phyloP scores from a whole-genome alignment of 2,329 filamentous ascomycete genomes.

The Sporothrix sp. region DNA sequence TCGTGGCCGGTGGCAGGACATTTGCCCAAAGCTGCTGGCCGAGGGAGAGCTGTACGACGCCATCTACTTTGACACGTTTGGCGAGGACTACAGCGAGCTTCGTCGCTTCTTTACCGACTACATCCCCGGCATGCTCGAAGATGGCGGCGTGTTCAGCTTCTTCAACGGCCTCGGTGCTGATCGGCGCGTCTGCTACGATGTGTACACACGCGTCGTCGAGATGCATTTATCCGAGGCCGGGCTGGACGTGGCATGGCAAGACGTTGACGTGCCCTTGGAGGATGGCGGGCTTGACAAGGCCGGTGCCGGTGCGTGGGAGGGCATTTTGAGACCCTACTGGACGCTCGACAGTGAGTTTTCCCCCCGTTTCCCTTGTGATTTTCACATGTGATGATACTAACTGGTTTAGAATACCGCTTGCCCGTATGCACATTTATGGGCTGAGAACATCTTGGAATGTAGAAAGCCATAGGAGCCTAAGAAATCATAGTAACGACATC shows the following conservation, averaged over 20 bases:
- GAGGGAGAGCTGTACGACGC: constrained; percentile 67
- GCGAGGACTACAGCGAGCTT: constrained; percentile 81
- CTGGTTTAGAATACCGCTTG: constrained; percentile 53
- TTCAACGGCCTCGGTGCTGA: constrained; percentile 91
- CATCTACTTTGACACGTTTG: constrained; percentile 97
- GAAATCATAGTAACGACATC: too few species aligned
- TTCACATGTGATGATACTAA: too few species aligned
- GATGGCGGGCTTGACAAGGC: constrained; percentile 52
- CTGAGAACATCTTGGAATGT: too few species aligned
- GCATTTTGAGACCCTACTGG: constrained; percentile 84
- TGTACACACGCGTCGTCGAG: constrained; percentile 86
- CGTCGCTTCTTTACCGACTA: constrained; percentile 81
- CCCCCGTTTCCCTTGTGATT: too few species aligned
- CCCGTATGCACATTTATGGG: constrained; percentile 67
- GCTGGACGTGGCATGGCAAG: constrained; percentile 79
- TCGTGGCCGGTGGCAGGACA: constrained; percentile 70
- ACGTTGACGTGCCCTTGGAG: constrained; percentile 64
- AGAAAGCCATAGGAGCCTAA: too few species aligned
- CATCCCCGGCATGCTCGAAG: constrained; percentile 68
- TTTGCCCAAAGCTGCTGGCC: constrained; percentile 58
- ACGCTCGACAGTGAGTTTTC: constrained; percentile 56
- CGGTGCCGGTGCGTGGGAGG: constrained; percentile 73
- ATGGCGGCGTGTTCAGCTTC: constrained; percentile 68
- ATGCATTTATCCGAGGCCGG: constrained; percentile 84
- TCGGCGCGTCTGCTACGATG: constrained; percentile 86